Conservation (phyloP, 805 yeast genomes). For the Blastobotrys terrestris region DNA sequence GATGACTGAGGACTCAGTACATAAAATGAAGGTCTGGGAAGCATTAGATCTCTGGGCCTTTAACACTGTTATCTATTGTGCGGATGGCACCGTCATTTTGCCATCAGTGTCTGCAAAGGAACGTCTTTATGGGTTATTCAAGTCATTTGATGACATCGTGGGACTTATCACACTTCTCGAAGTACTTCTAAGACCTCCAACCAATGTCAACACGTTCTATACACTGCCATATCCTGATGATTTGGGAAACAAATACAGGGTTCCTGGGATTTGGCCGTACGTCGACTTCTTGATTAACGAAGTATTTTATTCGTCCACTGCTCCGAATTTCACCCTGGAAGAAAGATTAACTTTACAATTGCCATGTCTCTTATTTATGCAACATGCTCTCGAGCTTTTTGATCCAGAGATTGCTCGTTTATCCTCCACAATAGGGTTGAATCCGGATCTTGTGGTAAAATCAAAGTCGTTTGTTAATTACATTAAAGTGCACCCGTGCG, state of each 20-base stretch:
- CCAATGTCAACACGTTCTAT: conserved; percentile 32
- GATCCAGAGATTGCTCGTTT: conserved; percentile 48
- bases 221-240: conserved; percentile 54
- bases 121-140: conserved; percentile 41
- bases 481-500: conserved; percentile 64
- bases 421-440: conserved; percentile 45
- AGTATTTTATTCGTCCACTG: conserved; percentile 44
- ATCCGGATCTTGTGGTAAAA: conserved; percentile 43
- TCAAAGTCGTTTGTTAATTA: conserved; percentile 42
- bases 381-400: conserved; percentile 43
- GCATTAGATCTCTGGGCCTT: conserved; percentile 66
- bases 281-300: conserved; percentile 64
- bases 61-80: conserved; percentile 25
- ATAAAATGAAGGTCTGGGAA: conserved; percentile 57
- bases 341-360: conserved; percentile 45
- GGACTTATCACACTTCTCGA: conserved; percentile 59
- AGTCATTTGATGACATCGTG: conserved; percentile 46
- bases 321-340: conserved; percentile 32
- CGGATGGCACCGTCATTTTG: conserved; percentile 25
- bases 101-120: conserved; percentile 36
- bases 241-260: conserved; percentile 57
- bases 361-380: conserved; percentile 47
- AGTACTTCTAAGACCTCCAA: conserved; percentile 33
- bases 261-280: conserved; percentile 73
- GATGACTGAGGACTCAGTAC: conserved; percentile 33